Evolutionary conservation across 2,329 filamentous ascomycete genomes (phyloP).

Genomic region (Colletotrichum costaricense): DNA sequence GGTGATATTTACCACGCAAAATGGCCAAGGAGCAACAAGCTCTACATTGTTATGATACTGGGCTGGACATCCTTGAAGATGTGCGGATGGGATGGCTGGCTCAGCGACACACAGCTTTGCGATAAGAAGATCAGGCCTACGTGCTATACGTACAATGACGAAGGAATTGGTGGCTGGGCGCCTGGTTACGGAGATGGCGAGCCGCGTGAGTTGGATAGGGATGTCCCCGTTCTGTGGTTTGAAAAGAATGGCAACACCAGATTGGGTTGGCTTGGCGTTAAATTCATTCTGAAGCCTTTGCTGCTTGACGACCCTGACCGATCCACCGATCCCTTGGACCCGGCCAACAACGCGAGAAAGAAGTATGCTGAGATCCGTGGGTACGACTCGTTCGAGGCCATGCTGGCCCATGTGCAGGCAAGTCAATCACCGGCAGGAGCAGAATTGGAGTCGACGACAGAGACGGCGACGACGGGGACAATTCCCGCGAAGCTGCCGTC

Average conservation of each 20-base stretch:
- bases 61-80: conserved; percentile 33
- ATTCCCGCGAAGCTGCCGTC: conserved; percentile 14
- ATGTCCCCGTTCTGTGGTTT: conserved; percentile 38
- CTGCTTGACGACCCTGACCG: conserved; percentile 28
- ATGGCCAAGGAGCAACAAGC: conserved; percentile 29
- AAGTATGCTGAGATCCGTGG: conserved; percentile 26
- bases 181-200: conserved; percentile 35
- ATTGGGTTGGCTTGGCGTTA: conserved; percentile 25
- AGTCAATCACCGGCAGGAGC: neutral
- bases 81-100: conserved; percentile 27
- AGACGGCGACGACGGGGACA: neutral
- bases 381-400: conserved; percentile 30
- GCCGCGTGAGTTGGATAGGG: conserved; percentile 22
- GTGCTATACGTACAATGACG: conserved; percentile 33
- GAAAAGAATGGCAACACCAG: conserved; percentile 34
- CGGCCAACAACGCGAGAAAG: conserved; percentile 19
- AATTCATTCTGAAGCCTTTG: conserved; percentile 14
- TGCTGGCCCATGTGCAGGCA: conserved; percentile 7
- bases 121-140: conserved; percentile 19
- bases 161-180: conserved; percentile 36
- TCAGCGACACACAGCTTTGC: conserved; percentile 18
- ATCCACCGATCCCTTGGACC: conserved; percentile 12
- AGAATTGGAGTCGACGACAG: neutral
- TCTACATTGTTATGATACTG: conserved; percentile 36
- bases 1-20: conserved; percentile 36